A percentile compares a stretch with the other conserved stretches of the same genome.
phyloP scores from a whole-genome alignment of 2,329 filamentous ascomycete species.

The Pseudopithomyces chartarum region DNA sequence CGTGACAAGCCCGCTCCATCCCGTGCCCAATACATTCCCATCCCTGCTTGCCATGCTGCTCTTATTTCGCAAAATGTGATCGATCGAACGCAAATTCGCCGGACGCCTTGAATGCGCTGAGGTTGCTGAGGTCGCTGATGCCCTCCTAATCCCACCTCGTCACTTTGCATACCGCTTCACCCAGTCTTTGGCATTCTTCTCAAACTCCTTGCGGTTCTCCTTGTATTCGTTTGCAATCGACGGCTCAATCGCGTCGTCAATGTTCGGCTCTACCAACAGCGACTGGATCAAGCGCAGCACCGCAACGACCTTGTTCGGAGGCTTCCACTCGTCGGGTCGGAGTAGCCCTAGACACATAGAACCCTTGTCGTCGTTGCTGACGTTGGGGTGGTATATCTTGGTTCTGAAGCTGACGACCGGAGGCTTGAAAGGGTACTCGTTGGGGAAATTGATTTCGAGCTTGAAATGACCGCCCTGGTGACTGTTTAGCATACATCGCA shows the following conservation, averaged over 20 bases:
- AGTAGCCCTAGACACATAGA: conserved; percentile 86
- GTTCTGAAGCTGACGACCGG: conserved; percentile 80
- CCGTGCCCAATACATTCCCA: background rate
- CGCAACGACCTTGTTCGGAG: conserved; percentile 73
- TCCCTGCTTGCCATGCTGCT: conserved; percentile 3
- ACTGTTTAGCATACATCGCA: conserved; percentile 14
- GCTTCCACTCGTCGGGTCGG: conserved; percentile 90
- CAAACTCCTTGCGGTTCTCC: conserved; percentile 69
- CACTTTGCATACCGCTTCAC: conserved; percentile 71
- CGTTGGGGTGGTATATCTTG: conserved; percentile 94
- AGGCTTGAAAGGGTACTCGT: conserved; percentile 89
- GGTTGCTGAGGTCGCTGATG: background rate
- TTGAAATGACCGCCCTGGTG: conserved; percentile 72
- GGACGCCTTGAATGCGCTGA: conserved; percentile 40
- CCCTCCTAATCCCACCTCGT: conserved; percentile 6
- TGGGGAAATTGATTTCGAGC: conserved; percentile 72
- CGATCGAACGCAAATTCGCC: conserved; percentile 23
- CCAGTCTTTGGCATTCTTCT: conserved; percentile 76
- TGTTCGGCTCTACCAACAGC: conserved; percentile 79
- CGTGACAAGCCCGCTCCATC: conserved; percentile 2
- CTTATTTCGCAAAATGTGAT: conserved; percentile 7
- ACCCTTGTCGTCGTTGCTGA: conserved; percentile 84
- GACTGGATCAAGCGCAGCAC: conserved; percentile 78
- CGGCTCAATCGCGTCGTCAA: conserved; percentile 86
- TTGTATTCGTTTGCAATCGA: conserved; percentile 85